Evolutionary conservation across 441 rosid genomes (phyloP), one percentile per base, ranked within the genome.

Genomic region (Pelargonium cotyledonis): DNA sequence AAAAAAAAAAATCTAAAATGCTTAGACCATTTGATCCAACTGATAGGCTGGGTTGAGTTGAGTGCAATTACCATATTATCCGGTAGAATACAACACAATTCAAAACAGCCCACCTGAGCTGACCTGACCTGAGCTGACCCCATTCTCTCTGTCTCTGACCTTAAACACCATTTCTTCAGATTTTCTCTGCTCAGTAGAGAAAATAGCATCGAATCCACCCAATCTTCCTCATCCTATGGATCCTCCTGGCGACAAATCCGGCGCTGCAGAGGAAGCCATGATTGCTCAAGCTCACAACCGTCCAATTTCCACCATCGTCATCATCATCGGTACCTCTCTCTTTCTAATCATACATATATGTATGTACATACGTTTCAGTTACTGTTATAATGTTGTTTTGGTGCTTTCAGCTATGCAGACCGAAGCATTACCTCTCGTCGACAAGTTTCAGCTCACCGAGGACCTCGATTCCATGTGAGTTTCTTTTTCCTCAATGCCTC

Each of bases 381-480:
- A 15, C 10, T 7, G 19, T 2, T n/a, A 44, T 49, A 16, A 47
- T 58, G 31, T 10, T 73, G 61, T 63, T 16, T 61, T 47, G 15
- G 3, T 55, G 68, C 47, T 68, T 0, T 53, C 70, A 90, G 98
- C 95, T 80, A 92, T 92, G 96, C 93, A 92, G 78, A 81, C 90
- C 63, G 95, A 92, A 79, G 96, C 98, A 61, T 58, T 80, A 76
- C 95, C 96, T 70, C 64, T 92, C 76, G 96, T 90, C 60, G 80
- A 85, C 75, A 83, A 74, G 81, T 81, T 92, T 66, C 77, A 85
- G 75, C 86, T 90, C 63, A 69, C 76, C 21, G 86, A 86, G 75
- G 80, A 87, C 72, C 80, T 74, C 19, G 80, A 78, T 35, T 70
- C 96, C 4, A 77, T 71, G 96, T 92, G 49, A 80, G 88, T 76